Evolutionary conservation across 352 stramenopile species (phyloP).

Genomic region (Pythium aphanidermatum): DNA sequence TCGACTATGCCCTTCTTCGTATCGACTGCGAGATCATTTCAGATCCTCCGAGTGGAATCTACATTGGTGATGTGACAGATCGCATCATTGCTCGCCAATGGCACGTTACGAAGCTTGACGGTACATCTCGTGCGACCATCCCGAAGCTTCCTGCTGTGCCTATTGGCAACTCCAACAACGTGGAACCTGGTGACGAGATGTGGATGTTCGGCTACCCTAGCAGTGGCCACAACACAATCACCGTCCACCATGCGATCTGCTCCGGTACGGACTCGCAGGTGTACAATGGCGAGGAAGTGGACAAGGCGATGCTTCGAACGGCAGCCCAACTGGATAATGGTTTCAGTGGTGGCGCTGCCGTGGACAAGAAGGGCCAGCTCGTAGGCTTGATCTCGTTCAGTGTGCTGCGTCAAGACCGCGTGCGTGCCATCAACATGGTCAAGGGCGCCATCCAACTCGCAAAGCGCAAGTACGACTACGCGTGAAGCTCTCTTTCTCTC

Average conservation of each 20-base stretch:
- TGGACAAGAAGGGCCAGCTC: conserved; percentile 83
- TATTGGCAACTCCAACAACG: conserved; percentile 86
- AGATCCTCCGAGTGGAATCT: conserved; percentile 78
- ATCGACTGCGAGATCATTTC: conserved; percentile 85
- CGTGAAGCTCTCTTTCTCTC: no score
- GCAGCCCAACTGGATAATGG: conserved; percentile 82
- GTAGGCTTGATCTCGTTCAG: conserved; percentile 85
- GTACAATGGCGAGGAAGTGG: conserved; percentile 78
- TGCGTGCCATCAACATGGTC: conserved; percentile 87
- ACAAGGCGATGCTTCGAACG: conserved; percentile 83
- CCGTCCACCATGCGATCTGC: conserved; percentile 86
- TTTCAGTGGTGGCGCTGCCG: conserved; percentile 76
- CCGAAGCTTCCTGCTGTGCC: conserved; percentile 67
- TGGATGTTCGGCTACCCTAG: conserved; percentile 90
- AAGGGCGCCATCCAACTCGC: conserved; percentile 80
- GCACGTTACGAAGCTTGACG: conserved; percentile 74
- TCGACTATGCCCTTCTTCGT: conserved; percentile 77
- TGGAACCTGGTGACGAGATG: conserved; percentile 85
- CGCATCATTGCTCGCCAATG: conserved; percentile 82
- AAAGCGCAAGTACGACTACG: conserved; percentile 72
- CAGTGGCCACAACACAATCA: conserved; percentile 87
- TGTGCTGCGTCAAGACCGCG: conserved; percentile 77
- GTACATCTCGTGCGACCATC: conserved; percentile 62
- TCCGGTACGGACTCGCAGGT: conserved; percentile 84
- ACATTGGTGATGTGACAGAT: conserved; percentile 85